phyloP scores from a whole-genome alignment of 139 green algal species.

The Coccomyxa sp. region DNA sequence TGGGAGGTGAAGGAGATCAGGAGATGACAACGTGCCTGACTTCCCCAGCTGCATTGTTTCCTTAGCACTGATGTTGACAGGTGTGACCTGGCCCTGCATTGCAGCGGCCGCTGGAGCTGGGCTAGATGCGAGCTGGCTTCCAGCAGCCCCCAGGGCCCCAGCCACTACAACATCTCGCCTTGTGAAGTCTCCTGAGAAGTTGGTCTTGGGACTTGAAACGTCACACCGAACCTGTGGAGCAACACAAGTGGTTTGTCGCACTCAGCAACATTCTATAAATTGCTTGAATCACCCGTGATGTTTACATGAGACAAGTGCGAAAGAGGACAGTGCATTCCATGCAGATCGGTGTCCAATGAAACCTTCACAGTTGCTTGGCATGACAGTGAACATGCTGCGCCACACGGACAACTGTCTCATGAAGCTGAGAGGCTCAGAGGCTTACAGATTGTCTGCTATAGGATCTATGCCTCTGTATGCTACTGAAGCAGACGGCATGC shows the following conservation, averaged over 20 bases:
- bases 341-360: neutral
- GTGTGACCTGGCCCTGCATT: neutral
- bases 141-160: neutral
- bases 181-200: neutral
- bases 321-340: too few species aligned
- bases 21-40: neutral
- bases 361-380: neutral
- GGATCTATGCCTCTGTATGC: too few species aligned
- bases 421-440: neutral
- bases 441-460: conserved; percentile 1
- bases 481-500: too few species aligned
- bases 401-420: neutral
- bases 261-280: neutral
- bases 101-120: neutral
- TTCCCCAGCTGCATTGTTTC: neutral
- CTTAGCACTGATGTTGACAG: neutral
- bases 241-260: neutral
- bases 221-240: neutral
- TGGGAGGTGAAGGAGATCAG: neutral
- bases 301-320: too few species aligned
- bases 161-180: neutral
- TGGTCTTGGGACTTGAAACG: neutral
- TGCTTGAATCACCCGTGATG: neutral
- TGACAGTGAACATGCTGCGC: neutral
- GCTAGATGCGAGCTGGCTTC: neutral